These are phyloP conservation scores for Suhomyces chickasaworum DNA, from an alignment of 1,139 yeast species.

Conservation along the genomic window DNA sequence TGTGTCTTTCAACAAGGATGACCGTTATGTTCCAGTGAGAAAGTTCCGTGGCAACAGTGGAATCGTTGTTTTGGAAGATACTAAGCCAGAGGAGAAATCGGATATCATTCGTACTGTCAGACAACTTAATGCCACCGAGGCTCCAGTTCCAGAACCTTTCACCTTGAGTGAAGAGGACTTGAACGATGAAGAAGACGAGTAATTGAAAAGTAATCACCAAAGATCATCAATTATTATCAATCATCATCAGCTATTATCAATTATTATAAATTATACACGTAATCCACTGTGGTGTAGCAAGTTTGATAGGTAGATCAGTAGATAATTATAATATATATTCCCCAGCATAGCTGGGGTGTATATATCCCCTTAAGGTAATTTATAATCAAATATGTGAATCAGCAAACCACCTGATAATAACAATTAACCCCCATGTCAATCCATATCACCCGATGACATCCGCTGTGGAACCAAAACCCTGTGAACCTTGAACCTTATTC, in stretches of 20 bases:
- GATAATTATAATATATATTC: no score
- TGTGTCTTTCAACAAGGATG: conserved; percentile 73
- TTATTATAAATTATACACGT: no score
- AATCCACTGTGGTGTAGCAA: neutral
- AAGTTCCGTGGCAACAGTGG: conserved; percentile 80
- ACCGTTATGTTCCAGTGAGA: conserved; percentile 81
- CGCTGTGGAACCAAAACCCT: no score
- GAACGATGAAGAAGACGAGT: conserved; percentile 28
- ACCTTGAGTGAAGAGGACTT: conserved; percentile 57
- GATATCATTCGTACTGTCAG: conserved; percentile 82
- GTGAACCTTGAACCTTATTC: neutral
- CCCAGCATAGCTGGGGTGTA: no score
- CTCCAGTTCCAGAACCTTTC: conserved; percentile 91
- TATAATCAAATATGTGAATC: no score
- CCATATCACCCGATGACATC: no score
- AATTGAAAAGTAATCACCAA: neutral
- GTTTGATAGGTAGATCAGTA: no score
- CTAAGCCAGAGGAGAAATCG: conserved; percentile 63
- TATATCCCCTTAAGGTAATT: no score
- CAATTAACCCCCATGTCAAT: no score
- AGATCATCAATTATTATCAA: no score
- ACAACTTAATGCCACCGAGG: conserved; percentile 78
- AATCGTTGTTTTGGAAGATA: conserved; percentile 76
- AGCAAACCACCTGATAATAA: no score
- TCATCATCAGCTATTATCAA: no score